Evolutionary conservation across 2,329 filamentous ascomycete species (phyloP).

Genomic region (Sporothrix variecibatus): DNA sequence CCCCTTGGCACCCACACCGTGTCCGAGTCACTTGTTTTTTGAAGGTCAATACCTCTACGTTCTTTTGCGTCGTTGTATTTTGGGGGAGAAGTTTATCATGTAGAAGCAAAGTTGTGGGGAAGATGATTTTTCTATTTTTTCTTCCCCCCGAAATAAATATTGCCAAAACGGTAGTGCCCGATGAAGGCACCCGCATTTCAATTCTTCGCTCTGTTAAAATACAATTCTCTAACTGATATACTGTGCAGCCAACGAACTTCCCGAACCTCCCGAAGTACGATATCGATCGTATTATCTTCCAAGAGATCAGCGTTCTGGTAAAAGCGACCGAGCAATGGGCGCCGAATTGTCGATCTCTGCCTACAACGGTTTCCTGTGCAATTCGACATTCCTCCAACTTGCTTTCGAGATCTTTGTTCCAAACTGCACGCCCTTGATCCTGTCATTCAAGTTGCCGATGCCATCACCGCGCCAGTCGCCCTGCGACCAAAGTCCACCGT

Average conservation of each 20-base stretch:
- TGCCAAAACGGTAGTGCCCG: not conserved
- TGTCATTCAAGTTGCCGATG: slow-evolving; percentile 77
- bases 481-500: slow-evolving; percentile 70
- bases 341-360: slow-evolving; percentile 75
- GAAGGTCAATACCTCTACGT: slow-evolving; percentile 77
- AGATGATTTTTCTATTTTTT: not conserved
- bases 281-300: slow-evolving; percentile 76
- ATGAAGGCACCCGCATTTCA: not conserved
- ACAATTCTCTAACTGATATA: slow-evolving; percentile 40
- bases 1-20: slow-evolving; percentile 76
- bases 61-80: slow-evolving; percentile 63
- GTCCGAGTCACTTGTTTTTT: slow-evolving; percentile 71
- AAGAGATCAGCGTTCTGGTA: slow-evolving; percentile 61
- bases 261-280: slow-evolving; percentile 77
- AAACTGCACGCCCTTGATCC: slow-evolving; percentile 72
- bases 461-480: slow-evolving; percentile 65
- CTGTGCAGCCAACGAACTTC: slow-evolving; percentile 66
- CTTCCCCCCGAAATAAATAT: not conserved
- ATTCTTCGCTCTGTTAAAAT: slow-evolving; percentile 11
- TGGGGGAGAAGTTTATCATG: slow-evolving; percentile 57
- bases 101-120: slow-evolving; percentile 31
- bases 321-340: slow-evolving; percentile 66
- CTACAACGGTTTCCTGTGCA: slow-evolving; percentile 78
- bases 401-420: slow-evolving; percentile 83
- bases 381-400: slow-evolving; percentile 72